Evolutionary conservation across 345 rosid genomes (phyloP).

Genomic region (Citrus mangshanensis): DNA sequence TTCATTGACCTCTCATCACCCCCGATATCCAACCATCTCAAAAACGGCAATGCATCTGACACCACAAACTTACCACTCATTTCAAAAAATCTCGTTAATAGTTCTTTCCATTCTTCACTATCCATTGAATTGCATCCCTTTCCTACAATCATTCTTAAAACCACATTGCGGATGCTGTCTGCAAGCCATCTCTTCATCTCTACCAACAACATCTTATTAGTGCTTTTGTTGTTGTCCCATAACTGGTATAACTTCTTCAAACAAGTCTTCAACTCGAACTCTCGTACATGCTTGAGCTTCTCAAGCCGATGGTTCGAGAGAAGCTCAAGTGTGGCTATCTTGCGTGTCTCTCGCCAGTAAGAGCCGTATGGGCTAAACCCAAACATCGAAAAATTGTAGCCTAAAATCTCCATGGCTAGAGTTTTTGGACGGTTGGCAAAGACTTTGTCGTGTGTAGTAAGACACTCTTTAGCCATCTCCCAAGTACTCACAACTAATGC

Average conservation of each 20-base stretch:
- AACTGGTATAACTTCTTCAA: neutral
- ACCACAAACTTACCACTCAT: too few species aligned
- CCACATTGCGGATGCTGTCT: conserved; percentile 22
- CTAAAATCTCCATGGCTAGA: conserved; percentile 6
- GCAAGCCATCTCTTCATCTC: conserved; percentile 37
- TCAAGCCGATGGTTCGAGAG: too few species aligned
- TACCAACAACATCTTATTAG: neutral
- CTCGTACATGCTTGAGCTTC: too few species aligned
- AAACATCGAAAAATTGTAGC: conserved; percentile 21
- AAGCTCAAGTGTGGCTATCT: too few species aligned
- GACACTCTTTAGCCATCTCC: conserved; percentile 33
- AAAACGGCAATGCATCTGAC: too few species aligned
- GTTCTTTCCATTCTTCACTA: too few species aligned
- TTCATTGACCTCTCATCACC: conserved; percentile 34
- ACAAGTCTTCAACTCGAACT: too few species aligned
- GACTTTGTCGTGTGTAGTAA: conserved; percentile 27
- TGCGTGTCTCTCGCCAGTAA: conserved; percentile 25
- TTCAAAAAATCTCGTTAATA: too few species aligned
- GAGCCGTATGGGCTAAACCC: conserved; percentile 25
- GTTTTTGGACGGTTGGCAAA: conserved; percentile 25
- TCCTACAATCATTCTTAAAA: conserved; percentile 22
- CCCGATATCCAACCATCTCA: conserved; percentile 28
- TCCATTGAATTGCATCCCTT: conserved; percentile 7
- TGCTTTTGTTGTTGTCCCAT: neutral
- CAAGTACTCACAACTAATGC: conserved; percentile 26